Evolutionary conservation across 2,329 filamentous ascomycete species (phyloP), one percentile per base, ranked within the genome.

Genomic region (Fusarium virguliforme): DNA sequence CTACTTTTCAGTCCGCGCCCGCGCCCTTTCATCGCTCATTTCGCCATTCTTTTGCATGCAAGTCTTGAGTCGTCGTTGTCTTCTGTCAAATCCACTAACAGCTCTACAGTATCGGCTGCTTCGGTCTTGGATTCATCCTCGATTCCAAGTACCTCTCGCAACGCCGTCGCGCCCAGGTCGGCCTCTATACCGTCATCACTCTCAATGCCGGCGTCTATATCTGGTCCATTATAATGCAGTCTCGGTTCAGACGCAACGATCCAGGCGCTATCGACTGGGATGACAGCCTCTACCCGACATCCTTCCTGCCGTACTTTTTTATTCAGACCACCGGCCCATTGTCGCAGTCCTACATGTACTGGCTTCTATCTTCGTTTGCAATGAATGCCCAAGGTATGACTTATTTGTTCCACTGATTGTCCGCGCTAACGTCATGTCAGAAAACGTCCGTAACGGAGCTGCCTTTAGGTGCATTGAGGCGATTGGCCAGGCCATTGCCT

Each of bases 201-300:
- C 79, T 84, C 7, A 86, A 85, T 48, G 67, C 83, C 5, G 84
- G 81, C n/a, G 84, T 85, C 1, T 85, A 85, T 57, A 83, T 85
- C 64, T 85, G 84, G 84, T 85, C 83, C 1, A 84, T 85, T 57
- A 76, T 84, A 22, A 85, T 85, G 80, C 83, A 85, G 67, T 75
- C 75, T 8, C 75, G 73, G 22, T 85, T 85, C 68, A 79, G 82
- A 35, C 64, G 41, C 34, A 57, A 77, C 3, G 70, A 79, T 46
- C 84, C 84, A 0, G 83, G 83, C 2, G 76, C 81, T 12, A 85
- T 85, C 26, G 84, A 85, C 60, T 85, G 83, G 84, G 79, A 83
- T 18, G 82, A 84, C 6, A 64, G 70, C 2, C 75, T 82, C 1
- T 85, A 85, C 58, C 76, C 83, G 4, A 73, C 76, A 3, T 79